These are phyloP conservation scores for Solanum clarkiae DNA, from an alignment of 257 asterid species.

Conservation along the genomic window DNA sequence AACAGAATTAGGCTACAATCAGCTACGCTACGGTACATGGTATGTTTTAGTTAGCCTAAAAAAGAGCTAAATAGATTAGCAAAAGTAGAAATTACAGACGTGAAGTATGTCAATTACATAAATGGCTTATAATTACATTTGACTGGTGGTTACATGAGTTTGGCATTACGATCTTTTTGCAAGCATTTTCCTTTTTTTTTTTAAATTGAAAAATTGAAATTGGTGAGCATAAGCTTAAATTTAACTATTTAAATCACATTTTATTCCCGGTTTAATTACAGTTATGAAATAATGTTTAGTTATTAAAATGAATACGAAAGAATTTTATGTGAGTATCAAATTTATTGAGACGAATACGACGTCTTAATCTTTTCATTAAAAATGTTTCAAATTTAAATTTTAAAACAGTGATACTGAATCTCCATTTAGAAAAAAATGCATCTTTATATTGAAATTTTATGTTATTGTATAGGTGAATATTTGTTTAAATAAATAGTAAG, in stretches of 20 bases:
- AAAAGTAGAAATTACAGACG: not conserved
- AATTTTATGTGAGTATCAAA: no score
- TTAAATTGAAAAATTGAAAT: no score
- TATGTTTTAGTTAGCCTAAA: not conserved
- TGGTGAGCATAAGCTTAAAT: not conserved
- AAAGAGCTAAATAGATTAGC: not conserved
- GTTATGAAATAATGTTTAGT: not conserved
- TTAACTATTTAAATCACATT: not conserved
- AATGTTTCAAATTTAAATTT: no score
- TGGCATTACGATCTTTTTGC: not conserved
- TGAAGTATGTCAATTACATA: not conserved
- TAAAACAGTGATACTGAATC: no score
- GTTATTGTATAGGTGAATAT: no score
- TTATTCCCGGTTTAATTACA: not conserved
- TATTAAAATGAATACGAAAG: not conserved
- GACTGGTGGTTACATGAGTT: not conserved
- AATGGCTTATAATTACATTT: not conserved
- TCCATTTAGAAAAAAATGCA: no score
- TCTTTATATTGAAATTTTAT: no score
- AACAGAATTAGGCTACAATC: not conserved
- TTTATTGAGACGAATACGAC: no score
- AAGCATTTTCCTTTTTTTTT: not conserved
- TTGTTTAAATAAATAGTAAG: no score
- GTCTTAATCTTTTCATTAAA: no score
- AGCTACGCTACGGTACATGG: not conserved